These are phyloP conservation scores for Pachyrhizus erosus DNA, from an alignment of 306 rosid species.

Conservation along the genomic window DNA sequence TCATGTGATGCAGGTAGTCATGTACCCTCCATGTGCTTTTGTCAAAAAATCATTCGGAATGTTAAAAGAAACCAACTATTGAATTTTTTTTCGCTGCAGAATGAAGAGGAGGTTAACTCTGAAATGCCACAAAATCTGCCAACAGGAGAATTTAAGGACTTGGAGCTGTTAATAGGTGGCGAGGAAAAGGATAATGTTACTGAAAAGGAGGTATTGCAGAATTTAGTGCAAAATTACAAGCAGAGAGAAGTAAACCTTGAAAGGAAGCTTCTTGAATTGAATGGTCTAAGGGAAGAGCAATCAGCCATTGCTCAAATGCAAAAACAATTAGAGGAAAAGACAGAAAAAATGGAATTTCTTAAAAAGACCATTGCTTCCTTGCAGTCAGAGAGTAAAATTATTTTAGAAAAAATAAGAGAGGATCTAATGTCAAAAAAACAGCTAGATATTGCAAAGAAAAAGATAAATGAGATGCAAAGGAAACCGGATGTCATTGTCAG, in stretches of 20 bases:
- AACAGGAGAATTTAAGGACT: constrained; percentile 12
- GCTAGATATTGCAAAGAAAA: constrained; percentile 44
- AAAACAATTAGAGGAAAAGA: constrained; percentile 40
- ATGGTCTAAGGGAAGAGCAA: constrained; percentile 47
- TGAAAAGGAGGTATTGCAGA: constrained; percentile 41
- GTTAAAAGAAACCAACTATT: neutral
- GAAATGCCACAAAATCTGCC: constrained; percentile 10
- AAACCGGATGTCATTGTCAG: constrained; percentile 16
- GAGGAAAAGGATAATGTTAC: constrained; percentile 10
- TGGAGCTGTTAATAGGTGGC: constrained; percentile 10
- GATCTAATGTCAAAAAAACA: constrained; percentile 40
- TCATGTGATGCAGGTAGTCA: constrained; percentile 7
- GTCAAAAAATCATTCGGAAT: neutral
- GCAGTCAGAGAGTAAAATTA: constrained; percentile 43
- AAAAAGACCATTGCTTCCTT: constrained; percentile 38
- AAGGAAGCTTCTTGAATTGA: constrained; percentile 48
- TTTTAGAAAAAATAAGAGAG: constrained; percentile 46
- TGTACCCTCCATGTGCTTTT: neutral
- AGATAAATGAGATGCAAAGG: constrained; percentile 43
- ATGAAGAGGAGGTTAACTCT: constrained; percentile 30
- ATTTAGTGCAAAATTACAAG: constrained; percentile 38
- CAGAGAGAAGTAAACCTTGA: constrained; percentile 49
- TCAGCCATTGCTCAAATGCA: constrained; percentile 38
- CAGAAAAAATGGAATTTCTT: constrained; percentile 43
- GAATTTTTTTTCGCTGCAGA: constrained; percentile 29